Percentiles rank a stretch among this genome's conserved stretches.
Evolutionary conservation across 2,329 filamentous ascomycete genomes (phyloP).

Genomic region (Didymella sp.): DNA sequence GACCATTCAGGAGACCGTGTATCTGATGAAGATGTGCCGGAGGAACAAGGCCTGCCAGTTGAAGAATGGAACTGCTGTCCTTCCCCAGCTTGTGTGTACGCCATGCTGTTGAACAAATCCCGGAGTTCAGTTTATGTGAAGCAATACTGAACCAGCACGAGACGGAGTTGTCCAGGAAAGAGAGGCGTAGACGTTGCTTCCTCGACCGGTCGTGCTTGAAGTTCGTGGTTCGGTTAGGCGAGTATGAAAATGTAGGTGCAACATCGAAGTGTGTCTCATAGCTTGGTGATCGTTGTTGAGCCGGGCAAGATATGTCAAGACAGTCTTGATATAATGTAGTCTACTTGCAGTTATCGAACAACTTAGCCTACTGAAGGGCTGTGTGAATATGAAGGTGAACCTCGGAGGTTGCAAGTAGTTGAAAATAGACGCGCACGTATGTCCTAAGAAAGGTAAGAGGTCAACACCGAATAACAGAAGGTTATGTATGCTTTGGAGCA

Average conservation of each 20-base stretch:
- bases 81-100: constrained; percentile 28
- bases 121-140: neutral
- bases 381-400: constrained; percentile 4
- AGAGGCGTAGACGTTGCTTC: constrained; percentile 2
- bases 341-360: neutral
- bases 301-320: neutral
- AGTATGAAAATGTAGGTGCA: neutral
- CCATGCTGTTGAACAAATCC: constrained; percentile 25
- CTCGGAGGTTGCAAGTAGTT: neutral
- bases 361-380: neutral
- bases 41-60: constrained; percentile 22
- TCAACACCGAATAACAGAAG: neutral
- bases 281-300: neutral
- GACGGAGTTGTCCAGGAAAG: neutral
- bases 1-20: constrained; percentile 68
- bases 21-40: constrained; percentile 28
- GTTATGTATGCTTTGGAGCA: constrained; percentile 10
- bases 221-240: constrained; percentile 24
- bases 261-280: constrained; percentile 12
- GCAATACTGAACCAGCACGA: neutral
- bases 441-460: constrained; percentile 12
- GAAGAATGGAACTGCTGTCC: constrained; percentile 27
- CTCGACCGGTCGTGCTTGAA: constrained; percentile 17
- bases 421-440: constrained; percentile 11
- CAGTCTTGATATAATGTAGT: neutral